Evolutionary conservation across 345 rosid species (phyloP), one percentile per base, ranked within the genome.

Genomic region (Aethionema arabicum): DNA sequence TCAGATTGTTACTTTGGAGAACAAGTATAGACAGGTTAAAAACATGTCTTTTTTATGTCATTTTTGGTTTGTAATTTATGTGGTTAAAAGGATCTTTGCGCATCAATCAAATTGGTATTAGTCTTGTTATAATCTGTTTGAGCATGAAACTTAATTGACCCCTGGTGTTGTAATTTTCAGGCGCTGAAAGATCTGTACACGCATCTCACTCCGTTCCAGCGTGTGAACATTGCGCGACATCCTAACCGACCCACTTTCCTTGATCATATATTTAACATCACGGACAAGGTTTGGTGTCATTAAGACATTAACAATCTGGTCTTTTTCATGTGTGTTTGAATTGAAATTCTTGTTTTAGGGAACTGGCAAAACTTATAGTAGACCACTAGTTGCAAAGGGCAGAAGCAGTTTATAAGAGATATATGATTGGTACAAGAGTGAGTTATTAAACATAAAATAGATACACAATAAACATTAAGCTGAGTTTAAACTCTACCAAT

Each of bases 191-290:
- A 87, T 65, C 73, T 90, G 58, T 93, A 90, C 74, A 79, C 83
- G 0, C 88, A 79, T 67, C 76, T 93, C 62, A 84, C 88, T 53
- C 96, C 99, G 3, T 87, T 87, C 55, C 97, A 90, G 63, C 95
- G 99, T 54, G 96, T 93, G 74, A 80, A 82, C 73, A 87, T 90
- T 77, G 97, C 99, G 5, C 83, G 96, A 7, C 99, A 93, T 77
- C 99, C 99, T 38, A 83, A 93, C 78, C 77, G 99, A 44, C 99
- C 99, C 40, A 90, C 99, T 65, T 90, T 90, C 79, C 99, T 90
- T 61, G 99, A 93, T 75, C 99, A 93, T 58, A 72, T 93, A 48
- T 83, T 80, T 73, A 85, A 72, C 84, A 90, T 93, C 64, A 84
- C 96, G 21, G 99, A 93, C 41, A 93, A 84, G 99, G 97, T 93